These are phyloP conservation scores for Geranomyces michiganensis DNA, from an alignment of 192 early-diverging fungal species.

Conservation along the genomic window DNA sequence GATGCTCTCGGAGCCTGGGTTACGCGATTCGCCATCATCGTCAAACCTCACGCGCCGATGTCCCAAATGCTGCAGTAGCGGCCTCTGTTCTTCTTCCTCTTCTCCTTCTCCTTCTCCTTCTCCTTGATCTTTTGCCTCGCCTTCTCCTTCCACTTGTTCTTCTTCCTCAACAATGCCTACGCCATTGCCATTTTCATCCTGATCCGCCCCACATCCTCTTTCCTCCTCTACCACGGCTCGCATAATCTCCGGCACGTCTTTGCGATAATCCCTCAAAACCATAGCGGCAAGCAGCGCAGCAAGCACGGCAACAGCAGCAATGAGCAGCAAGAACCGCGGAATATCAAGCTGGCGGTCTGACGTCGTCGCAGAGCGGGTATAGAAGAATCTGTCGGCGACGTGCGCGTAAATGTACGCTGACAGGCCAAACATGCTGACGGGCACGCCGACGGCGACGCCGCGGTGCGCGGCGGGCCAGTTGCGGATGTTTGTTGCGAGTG, in stretches of 20 bases:
- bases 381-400: neutral
- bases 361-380: neutral
- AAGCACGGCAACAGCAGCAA: neutral
- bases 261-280: neutral
- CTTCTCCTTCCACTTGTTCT: no score
- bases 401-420: neutral
- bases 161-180: no score
- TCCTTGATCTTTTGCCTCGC: no score
- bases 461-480: conserved; percentile 3
- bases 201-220: no score
- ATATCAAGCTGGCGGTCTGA: neutral
- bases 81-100: neutral
- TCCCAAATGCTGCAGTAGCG: neutral
- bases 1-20: neutral
- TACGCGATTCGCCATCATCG: neutral
- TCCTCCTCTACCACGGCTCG: no score
- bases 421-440: conserved; percentile 12
- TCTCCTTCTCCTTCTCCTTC: no score
- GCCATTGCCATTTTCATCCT: no score
- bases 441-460: conserved; percentile 4
- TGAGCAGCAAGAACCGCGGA: neutral
- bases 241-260: neutral
- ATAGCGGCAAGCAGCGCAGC: neutral
- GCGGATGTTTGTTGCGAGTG: conserved; percentile 6
- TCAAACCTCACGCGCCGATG: neutral